Evolutionary conservation across 2,329 filamentous ascomycete species (phyloP).

Genomic region (Pseudogymnoascus sp.): DNA sequence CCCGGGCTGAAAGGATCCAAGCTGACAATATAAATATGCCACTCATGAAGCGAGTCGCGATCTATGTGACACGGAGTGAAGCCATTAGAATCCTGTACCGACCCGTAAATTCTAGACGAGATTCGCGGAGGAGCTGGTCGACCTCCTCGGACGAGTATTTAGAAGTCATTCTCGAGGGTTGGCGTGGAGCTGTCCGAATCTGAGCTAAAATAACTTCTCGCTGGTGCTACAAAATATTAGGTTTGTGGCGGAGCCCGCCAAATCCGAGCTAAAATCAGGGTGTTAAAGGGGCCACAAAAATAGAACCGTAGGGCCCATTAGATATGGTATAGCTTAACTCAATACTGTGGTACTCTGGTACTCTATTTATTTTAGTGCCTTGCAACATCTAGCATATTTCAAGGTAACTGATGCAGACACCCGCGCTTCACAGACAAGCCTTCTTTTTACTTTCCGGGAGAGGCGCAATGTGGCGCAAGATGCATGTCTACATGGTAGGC

Average conservation of each 20-base stretch:
- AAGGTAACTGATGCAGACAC: background rate
- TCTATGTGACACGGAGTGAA: background rate
- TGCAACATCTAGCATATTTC: background rate
- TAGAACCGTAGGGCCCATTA: background rate
- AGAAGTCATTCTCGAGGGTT: background rate
- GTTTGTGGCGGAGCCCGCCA: background rate
- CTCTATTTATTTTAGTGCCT: background rate
- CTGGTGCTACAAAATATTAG: background rate
- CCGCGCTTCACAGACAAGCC: background rate
- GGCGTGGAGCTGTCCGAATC: background rate
- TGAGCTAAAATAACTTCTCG: background rate
- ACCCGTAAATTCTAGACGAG: background rate
- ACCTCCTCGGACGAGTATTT: background rate
- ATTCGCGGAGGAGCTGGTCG: background rate
- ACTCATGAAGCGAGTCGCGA: background rate
- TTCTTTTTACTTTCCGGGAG: background rate
- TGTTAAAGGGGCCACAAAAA: background rate
- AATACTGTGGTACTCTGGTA: background rate
- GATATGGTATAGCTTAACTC: background rate
- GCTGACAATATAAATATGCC: background rate
- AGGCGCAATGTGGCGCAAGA: background rate
- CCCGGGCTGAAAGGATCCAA: too few relatives aligned
- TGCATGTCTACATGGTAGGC: background rate
- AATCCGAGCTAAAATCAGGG: background rate
- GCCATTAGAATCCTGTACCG: background rate